Evolutionary conservation across 2,329 filamentous ascomycete species (phyloP).

Genomic region (Scedosporium dehoogii): DNA sequence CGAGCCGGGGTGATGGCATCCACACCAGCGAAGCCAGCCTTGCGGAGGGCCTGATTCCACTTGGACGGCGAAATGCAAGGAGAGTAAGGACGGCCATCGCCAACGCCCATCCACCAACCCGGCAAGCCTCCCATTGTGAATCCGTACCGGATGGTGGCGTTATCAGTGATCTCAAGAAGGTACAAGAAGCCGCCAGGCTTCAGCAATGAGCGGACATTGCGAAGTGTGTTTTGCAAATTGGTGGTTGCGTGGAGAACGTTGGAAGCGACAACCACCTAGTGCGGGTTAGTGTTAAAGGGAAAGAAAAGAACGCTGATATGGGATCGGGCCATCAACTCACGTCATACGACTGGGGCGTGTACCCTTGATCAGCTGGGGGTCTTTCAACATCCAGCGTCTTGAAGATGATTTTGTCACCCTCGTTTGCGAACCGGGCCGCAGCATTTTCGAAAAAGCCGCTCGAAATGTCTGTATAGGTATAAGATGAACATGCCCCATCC

Average conservation of each 20-base stretch:
- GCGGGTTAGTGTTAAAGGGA: too few species aligned
- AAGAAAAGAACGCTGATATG: too few species aligned
- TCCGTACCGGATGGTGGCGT: not conserved
- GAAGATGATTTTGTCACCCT: conserved; percentile 10
- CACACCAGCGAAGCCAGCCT: not conserved
- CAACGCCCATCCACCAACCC: not conserved
- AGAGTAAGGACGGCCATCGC: not conserved
- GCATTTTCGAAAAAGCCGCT: conserved; percentile 21
- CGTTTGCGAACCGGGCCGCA: conserved; percentile 6
- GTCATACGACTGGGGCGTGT: conserved; percentile 12
- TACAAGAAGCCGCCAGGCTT: conserved; percentile 16
- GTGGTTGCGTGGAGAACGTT: conserved; percentile 20
- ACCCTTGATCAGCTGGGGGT: conserved; percentile 9
- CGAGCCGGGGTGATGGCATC: not conserved
- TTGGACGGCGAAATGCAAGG: not conserved
- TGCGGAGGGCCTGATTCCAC: not conserved
- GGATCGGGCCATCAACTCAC: too few species aligned
- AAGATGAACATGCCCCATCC: conserved; percentile 10
- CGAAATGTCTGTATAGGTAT: conserved; percentile 31
- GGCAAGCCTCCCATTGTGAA: conserved; percentile 3
- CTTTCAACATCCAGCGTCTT: conserved; percentile 17
- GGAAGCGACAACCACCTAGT: conserved; percentile 20
- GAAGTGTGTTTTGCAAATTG: conserved; percentile 15
- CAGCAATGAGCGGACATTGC: conserved; percentile 12
- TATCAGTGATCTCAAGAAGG: conserved; percentile 5